Evolutionary conservation across 2,329 filamentous ascomycete genomes (phyloP).

Genomic region (Corinectria fuckeliana): DNA sequence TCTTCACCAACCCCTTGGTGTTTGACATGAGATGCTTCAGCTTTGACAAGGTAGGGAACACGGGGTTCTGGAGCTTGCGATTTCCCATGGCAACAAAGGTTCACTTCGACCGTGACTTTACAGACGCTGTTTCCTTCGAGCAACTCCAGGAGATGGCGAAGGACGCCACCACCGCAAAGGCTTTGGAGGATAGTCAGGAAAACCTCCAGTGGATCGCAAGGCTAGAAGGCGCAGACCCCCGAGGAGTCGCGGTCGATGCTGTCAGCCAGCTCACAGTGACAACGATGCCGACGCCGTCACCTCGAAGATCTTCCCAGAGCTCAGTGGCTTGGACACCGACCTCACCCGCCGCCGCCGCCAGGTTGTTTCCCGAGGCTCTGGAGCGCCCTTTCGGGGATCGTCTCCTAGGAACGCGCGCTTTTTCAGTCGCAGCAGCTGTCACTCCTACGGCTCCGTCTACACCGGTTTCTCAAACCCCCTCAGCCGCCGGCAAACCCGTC

Average conservation of each 20-base stretch:
- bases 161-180: constrained; percentile 57
- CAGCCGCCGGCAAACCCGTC: neutral
- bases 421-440: constrained; percentile 2
- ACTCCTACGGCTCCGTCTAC: constrained; percentile 22
- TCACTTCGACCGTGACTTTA: constrained; percentile 75
- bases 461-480: neutral
- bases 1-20: constrained; percentile 75
- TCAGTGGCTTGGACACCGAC: constrained; percentile 27
- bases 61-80: constrained; percentile 74
- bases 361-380: neutral
- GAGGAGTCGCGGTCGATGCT: constrained; percentile 50
- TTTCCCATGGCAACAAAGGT: constrained; percentile 81
- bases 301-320: constrained; percentile 36
- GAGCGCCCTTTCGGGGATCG: neutral
- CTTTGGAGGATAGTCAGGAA: constrained; percentile 64
- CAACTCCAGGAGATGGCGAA: constrained; percentile 73
- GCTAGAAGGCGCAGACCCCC: constrained; percentile 62
- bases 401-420: neutral
- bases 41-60: constrained; percentile 75
- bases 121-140: constrained; percentile 71
- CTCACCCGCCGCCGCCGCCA: constrained; percentile 17
- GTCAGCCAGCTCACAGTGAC: constrained; percentile 54
- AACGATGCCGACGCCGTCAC: constrained; percentile 45
- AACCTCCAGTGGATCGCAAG: constrained; percentile 65
- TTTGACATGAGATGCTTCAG: constrained; percentile 82